A percentile compares a stretch with the other conserved stretches of the same genome.
Evolutionary conservation across 2,329 filamentous ascomycete genomes (phyloP).

Genomic region (Cephalotrichum gorgonifer): DNA sequence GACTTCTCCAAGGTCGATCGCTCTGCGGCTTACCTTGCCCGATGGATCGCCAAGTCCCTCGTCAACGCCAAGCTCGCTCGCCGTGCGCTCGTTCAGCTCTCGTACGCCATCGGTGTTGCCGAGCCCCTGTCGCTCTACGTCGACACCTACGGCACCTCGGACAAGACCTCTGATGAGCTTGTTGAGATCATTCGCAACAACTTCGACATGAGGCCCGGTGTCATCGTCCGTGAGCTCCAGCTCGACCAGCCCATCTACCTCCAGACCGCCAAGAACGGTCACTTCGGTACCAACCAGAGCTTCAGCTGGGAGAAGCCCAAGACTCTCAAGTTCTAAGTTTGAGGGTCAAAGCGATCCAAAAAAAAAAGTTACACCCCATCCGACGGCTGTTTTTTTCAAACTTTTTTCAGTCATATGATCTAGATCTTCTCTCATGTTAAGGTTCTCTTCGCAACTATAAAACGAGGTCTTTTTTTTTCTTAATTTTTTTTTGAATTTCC

Average conservation of each 20-base stretch:
- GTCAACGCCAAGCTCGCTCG: conserved; percentile 81
- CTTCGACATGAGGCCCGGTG: conserved; percentile 96
- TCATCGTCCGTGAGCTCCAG: conserved; percentile 96
- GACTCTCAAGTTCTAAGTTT: conserved; percentile 73
- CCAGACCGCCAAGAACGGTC: conserved; percentile 98
- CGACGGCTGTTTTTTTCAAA: conserved; percentile 3
- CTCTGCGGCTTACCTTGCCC: conserved; percentile 91
- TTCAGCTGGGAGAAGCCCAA: conserved; percentile 99
- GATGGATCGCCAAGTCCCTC: conserved; percentile 99
- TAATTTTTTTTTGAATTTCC: conserved; percentile 13
- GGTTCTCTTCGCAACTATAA: conserved; percentile 1
- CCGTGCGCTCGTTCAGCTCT: conserved; percentile 92
- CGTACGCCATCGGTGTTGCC: conserved; percentile 97
- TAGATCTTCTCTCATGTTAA: conserved; percentile 9
- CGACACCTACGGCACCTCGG: conserved; percentile 91
- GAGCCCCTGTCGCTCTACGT: conserved; percentile 98
- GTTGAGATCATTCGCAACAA: conserved; percentile 90
- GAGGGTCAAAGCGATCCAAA: neutral
- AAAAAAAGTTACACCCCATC: neutral
- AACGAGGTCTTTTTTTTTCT: conserved; percentile 10
- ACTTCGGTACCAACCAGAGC: conserved; percentile 93
- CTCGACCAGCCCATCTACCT: conserved; percentile 94
- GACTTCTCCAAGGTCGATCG: conserved; percentile 99
- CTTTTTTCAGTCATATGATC: conserved; percentile 4
- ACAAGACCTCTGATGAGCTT: conserved; percentile 82